A percentile compares a stretch with the other conserved stretches of the same genome.
Evolutionary conservation across 371 early-diverging fungal species (phyloP).

Genomic region (Rhizopus sp.): DNA sequence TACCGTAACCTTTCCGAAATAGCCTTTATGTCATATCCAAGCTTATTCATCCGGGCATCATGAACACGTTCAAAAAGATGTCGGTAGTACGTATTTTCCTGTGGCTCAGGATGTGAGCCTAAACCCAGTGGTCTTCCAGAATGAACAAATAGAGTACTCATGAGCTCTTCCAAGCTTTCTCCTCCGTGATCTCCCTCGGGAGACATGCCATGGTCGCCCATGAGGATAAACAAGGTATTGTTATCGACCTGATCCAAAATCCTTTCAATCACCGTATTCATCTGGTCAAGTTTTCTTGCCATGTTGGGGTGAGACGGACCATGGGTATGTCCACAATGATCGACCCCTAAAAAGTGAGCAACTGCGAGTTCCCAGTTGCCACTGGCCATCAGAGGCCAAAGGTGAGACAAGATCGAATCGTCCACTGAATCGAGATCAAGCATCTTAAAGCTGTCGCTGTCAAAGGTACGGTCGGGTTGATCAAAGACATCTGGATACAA

Average conservation of each 20-base stretch:
- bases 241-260: constrained; percentile 75
- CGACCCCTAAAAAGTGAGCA: constrained; percentile 94
- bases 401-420: constrained; percentile 70
- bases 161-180: constrained; percentile 86
- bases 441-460: constrained; percentile 89
- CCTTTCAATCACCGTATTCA: constrained; percentile 77
- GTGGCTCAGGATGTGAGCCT: too few species aligned
- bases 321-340: constrained; percentile 95
- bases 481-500: constrained; percentile 74
- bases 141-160: constrained; percentile 85
- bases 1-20: constrained; percentile 27
- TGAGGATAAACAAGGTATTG: constrained; percentile 88
- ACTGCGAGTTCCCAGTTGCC: constrained; percentile 75
- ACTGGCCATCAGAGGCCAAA: constrained; percentile 55
- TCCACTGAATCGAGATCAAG: constrained; percentile 95
- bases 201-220: constrained; percentile 99
- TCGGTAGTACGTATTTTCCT: constrained; percentile 13
- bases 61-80: constrained; percentile 28
- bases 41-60: constrained; percentile 13
- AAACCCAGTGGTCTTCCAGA: constrained; percentile 45
- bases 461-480: constrained; percentile 58
- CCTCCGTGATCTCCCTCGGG: constrained; percentile 99
- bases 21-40: constrained; percentile 30
- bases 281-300: constrained; percentile 78
- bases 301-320: constrained; percentile 90